A percentile compares a stretch with the other conserved stretches of the same genome.
Evolutionary conservation across 257 asterid genomes (phyloP).

Genomic region (Coffea canephora): DNA sequence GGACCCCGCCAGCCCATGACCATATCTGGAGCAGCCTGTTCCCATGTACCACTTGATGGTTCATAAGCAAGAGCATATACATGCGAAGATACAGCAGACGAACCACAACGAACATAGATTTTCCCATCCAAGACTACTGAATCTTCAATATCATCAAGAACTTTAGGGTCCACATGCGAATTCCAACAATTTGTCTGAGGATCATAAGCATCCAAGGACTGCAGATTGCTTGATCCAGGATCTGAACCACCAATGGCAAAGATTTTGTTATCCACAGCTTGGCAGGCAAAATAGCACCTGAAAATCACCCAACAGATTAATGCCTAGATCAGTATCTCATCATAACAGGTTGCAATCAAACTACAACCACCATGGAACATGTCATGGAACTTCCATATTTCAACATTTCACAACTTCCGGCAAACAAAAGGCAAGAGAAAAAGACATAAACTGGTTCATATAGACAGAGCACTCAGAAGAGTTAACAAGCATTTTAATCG

Average conservation of each 20-base stretch:
- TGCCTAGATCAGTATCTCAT: not conserved
- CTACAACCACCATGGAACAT: not conserved
- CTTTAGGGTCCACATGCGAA: conserved; percentile 39
- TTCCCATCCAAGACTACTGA: conserved; percentile 62
- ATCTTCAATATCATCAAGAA: conserved; percentile 52
- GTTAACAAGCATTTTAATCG: not conserved
- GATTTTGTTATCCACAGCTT: conserved; percentile 57
- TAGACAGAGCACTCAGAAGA: not conserved
- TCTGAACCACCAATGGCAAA: conserved; percentile 76
- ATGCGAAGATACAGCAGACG: conserved; percentile 34
- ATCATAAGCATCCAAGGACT: conserved; percentile 63
- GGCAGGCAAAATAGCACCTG: conserved; percentile 72
- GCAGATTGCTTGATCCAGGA: conserved; percentile 46
- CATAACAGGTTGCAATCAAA: not conserved
- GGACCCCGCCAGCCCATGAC: conserved; percentile 70
- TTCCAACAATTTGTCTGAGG: conserved; percentile 48
- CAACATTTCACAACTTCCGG: not conserved
- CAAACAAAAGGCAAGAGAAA: not conserved
- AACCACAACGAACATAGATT: conserved; percentile 50
- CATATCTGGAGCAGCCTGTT: conserved; percentile 54
- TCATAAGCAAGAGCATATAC: conserved; percentile 50
- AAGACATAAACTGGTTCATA: not conserved
- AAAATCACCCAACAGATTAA: conserved; percentile 9
- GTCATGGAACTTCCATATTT: not conserved
- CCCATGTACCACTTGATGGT: conserved; percentile 51